A percentile compares a stretch with the other conserved stretches of the same genome.
Evolutionary conservation across 2,329 filamentous ascomycete species (phyloP).

Genomic region (Penicillium decumbens): DNA sequence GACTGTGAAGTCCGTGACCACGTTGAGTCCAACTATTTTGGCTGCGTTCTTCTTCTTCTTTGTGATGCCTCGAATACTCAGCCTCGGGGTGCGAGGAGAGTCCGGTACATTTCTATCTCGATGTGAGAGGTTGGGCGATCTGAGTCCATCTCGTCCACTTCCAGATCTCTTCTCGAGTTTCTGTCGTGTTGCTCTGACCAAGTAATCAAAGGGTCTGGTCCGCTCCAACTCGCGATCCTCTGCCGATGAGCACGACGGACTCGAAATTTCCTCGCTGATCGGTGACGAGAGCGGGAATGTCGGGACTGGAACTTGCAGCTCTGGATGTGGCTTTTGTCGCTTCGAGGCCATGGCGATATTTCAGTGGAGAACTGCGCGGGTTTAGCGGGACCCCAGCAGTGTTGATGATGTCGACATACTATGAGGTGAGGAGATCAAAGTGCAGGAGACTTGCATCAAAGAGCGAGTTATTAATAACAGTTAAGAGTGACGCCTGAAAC

Average conservation of each 20-base stretch:
- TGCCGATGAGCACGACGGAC: slow-evolving; percentile 34
- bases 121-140: slow-evolving; percentile 1
- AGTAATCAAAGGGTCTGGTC: slow-evolving; percentile 30
- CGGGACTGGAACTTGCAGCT: slow-evolving; percentile 32
- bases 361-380: neutral
- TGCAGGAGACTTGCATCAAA: neutral
- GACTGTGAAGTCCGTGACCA: slow-evolving; percentile 41
- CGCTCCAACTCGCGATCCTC: slow-evolving; percentile 28
- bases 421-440: neutral
- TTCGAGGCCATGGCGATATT: slow-evolving; percentile 20
- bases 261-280: slow-evolving; percentile 41
- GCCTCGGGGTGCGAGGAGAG: slow-evolving; percentile 5
- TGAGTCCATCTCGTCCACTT: slow-evolving; percentile 7
- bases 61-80: slow-evolving; percentile 15
- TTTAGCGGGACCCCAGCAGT: neutral
- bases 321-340: slow-evolving; percentile 23
- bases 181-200: slow-evolving; percentile 24
- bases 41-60: slow-evolving; percentile 25
- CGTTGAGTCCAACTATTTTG: slow-evolving; percentile 38
- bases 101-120: slow-evolving; percentile 2
- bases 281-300: slow-evolving; percentile 44
- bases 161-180: slow-evolving; percentile 9
- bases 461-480: slow-evolving; percentile 14
- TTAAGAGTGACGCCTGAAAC: slow-evolving; percentile 13
- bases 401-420: slow-evolving; percentile 1